Base-by-base conservation (phyloP, 2,329 filamentous ascomycete species). In the Dactylellina parvicollis region DNA sequence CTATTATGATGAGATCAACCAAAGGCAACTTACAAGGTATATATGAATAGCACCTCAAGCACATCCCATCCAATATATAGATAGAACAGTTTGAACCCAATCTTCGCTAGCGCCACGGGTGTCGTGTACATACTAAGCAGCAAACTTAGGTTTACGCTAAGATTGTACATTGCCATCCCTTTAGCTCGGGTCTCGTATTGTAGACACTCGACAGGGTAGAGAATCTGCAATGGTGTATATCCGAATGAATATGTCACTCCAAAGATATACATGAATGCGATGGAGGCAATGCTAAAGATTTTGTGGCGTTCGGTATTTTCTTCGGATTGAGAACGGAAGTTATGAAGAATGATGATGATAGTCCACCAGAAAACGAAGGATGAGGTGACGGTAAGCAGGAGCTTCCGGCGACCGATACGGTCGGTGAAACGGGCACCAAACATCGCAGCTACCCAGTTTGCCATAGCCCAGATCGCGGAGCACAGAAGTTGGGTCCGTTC, bases 81-180 rank as follows among this genome's bases (percentile, higher is more conserved):
- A 59, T 87, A 85, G 76, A 86, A 86, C 0, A 84, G 85, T 73
- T 83, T 82, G 84, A 84, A 87, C 0, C 80, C 82, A 50, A 87
- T 86, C 54, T 82, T 81, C 24, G 82, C 79, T 38, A 86, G 79
- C 1, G 83, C 81, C 1, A 85, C 82, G 0, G 83, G 83, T 42
- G 81, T 82, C 0, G 82, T 82, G 73, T 83, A 84, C 0, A 81
- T 83, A 66, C 83, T 83, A 75, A 82, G 82, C 65, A 83, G 82
- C 18, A 79, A 78, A 3, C 82, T 81, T 59, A 83, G 78, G 56
- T 83, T 83, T 57, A 82, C 81, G 76, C 81, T 81, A 65, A 84
- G 80, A 49, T 83, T 83, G 74, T 83, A 83, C 75, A 83, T 80
- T 4, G 81, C 82, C 80, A 84, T 83, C 1, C 83, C 83, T 75